Evolutionary conservation across 1,284 basidiomycete genomes (phyloP).

Genomic region (Pulveroboletus sp.): DNA sequence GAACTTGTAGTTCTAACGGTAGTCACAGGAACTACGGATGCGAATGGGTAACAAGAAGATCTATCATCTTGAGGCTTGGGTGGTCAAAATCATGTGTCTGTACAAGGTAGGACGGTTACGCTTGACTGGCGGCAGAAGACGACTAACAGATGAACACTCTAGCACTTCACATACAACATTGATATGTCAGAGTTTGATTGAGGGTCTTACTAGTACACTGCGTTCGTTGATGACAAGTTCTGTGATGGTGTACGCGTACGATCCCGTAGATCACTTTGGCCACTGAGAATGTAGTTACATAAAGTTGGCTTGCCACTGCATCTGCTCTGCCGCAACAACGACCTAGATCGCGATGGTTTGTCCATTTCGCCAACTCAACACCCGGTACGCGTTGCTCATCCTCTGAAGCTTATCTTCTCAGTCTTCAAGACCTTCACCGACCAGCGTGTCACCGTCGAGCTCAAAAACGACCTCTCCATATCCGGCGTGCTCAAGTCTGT

Average conservation of each 20-base stretch:
- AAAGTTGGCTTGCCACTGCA: neutral
- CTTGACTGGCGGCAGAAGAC: neutral
- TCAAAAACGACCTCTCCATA: conserved; percentile 99
- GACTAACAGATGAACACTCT: conserved; percentile 18
- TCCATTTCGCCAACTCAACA: neutral
- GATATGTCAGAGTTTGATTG: conserved; percentile 64
- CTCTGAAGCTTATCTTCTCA: conserved; percentile 84
- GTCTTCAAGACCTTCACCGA: conserved; percentile 99
- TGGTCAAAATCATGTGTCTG: conserved; percentile 81
- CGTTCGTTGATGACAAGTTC: neutral
- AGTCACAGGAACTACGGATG: conserved; percentile 82
- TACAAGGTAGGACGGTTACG: conserved; percentile 60
- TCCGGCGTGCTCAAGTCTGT: conserved; percentile 96
- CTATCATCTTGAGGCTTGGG: conserved; percentile 93
- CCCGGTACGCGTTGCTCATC: conserved; percentile 13
- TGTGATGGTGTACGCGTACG: no score
- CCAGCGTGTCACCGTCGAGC: conserved; percentile 94
- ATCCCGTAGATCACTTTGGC: neutral
- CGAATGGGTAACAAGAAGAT: conserved; percentile 91
- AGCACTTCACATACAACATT: conserved; percentile 58
- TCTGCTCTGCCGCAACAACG: no score
- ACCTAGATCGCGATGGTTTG: conserved; percentile 27
- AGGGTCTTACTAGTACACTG: conserved; percentile 8
- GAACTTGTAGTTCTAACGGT: neutral
- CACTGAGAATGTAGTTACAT: conserved; percentile 34